Conservation (phyloP, 1,139 yeast species). For the Kluyveromyces sp. region DNA sequence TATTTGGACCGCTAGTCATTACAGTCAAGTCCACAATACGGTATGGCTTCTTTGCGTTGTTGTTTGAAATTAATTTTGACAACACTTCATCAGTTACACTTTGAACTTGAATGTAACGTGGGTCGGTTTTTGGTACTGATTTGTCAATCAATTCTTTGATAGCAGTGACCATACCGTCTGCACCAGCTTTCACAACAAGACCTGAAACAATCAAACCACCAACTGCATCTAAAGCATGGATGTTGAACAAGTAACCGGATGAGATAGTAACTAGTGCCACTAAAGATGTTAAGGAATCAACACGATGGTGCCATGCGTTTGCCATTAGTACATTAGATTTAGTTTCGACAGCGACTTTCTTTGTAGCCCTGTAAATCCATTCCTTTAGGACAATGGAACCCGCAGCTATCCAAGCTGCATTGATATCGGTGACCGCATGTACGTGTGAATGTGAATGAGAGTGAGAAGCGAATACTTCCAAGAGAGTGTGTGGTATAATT, state of each 20-base stretch:
- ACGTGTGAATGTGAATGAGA: slow-evolving; percentile 37
- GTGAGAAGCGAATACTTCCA: slow-evolving; percentile 40
- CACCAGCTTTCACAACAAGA: slow-evolving; percentile 78
- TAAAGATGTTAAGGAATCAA: slow-evolving; percentile 86
- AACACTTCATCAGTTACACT: slow-evolving; percentile 33
- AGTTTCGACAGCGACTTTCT: slow-evolving; percentile 64
- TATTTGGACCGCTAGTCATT: slow-evolving; percentile 66
- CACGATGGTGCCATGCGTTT: slow-evolving; percentile 97
- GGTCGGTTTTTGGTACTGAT: slow-evolving; percentile 36
- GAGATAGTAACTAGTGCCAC: slow-evolving; percentile 88
- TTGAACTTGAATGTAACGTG: slow-evolving; percentile 36
- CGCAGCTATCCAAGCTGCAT: slow-evolving; percentile 94
- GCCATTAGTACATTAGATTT: slow-evolving; percentile 89
- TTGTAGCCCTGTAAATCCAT: slow-evolving; percentile 74
- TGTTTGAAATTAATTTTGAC: slow-evolving; percentile 29
- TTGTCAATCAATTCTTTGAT: slow-evolving; percentile 70
- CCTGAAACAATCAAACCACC: slow-evolving; percentile 85
- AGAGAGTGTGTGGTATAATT: slow-evolving; percentile 48
- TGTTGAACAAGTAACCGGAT: slow-evolving; percentile 68
- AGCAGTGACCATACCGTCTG: slow-evolving; percentile 61
- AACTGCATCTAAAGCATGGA: slow-evolving; percentile 81
- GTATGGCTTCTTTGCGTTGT: slow-evolving; percentile 33
- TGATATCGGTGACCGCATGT: slow-evolving; percentile 56
- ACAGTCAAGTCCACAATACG: slow-evolving; percentile 44
- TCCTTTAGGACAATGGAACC: slow-evolving; percentile 84